Base-by-base conservation (phyloP, 305 asterid genomes). In the Fraxinus angustifolia region DNA sequence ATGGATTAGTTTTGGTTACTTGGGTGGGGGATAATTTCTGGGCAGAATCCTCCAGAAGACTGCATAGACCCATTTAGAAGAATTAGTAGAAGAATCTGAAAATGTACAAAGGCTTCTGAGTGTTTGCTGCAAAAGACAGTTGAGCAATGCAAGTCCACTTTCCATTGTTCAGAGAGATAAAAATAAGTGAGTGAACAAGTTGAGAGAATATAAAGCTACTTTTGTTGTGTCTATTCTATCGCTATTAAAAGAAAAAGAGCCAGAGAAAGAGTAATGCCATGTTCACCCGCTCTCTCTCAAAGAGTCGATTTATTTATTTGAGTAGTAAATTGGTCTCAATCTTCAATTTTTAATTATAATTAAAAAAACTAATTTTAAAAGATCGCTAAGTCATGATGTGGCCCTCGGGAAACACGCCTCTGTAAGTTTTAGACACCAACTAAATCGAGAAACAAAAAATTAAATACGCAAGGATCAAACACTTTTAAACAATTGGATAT, bases 31-130 rank as follows among this genome's bases (percentile, higher is more conserved):
- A 60, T 90, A 93, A 67, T 89, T 92, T 82, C 98, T 90, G 11
- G 98, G 98, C 68, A 93, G 85, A 85, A 91, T 90, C 68, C 92
- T 92, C 98, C 98, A 93, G 85, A 91, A 93, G 83, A 93, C 91
- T 23, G 97, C 92, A 82, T 91, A 93, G 16, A 84, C 92, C 98
- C 98, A 93, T 75, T 92, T 92, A 10, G 93, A 82, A 72, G 90
- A 82, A 23, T 45, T 36, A 67, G 89, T 85, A 72, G 96, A 86
- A 76, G 88, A 87, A 80, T 84, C 86, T 30, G 92, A 79, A 70
- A 81, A 86, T 74, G 90, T 80, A 82, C 97, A 93, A 3, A 92
- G 79, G 88, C 92, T 91, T 87, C 94, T 90, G 31, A 93, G 93
- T 11, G 97, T 93, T 40, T 91, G 94, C 87, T 93, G 98, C 73